These are phyloP conservation scores for Teunomyces cretensis DNA, from an alignment of 805 yeast genomes.

Conservation along the genomic window DNA sequence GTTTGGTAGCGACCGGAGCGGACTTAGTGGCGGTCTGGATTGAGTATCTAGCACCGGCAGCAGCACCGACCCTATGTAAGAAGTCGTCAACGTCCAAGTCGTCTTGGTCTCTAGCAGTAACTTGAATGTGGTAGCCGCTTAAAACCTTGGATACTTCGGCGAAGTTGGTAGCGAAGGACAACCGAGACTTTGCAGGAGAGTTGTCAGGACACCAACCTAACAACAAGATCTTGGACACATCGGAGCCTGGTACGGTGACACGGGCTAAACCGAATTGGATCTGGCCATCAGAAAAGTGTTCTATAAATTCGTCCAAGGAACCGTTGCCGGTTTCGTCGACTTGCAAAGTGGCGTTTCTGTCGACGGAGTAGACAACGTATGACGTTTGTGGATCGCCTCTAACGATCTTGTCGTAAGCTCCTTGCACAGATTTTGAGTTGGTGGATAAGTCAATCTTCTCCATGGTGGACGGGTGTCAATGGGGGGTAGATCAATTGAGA, in stretches of 20 bases:
- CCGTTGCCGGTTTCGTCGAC: conserved; percentile 58
- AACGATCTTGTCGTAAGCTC: conserved; percentile 74
- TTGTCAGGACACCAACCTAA: conserved; percentile 98
- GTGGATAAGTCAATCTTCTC: conserved; percentile 61
- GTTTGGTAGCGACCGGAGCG: conserved; percentile 21
- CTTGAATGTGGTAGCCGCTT: conserved; percentile 89
- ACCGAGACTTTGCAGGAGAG: conserved; percentile 74
- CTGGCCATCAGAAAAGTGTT: conserved; percentile 78
- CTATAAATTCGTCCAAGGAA: conserved; percentile 73
- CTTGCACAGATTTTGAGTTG: conserved; percentile 72
- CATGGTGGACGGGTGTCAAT: conserved; percentile 28
- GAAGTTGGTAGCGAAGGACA: conserved; percentile 74
- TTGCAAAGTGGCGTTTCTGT: conserved; percentile 48
- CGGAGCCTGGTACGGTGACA: conserved; percentile 88
- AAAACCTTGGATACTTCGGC: conserved; percentile 70
- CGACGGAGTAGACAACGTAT: conserved; percentile 83
- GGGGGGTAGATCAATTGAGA: background rate
- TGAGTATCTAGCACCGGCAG: conserved; percentile 95
- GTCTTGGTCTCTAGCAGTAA: conserved; percentile 92
- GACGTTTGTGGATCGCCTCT: conserved; percentile 67
- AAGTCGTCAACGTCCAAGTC: conserved; percentile 82
- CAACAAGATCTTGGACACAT: conserved; percentile 77
- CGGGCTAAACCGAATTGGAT: conserved; percentile 90
- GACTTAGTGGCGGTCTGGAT: conserved; percentile 39
- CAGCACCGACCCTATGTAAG: conserved; percentile 73